Evolutionary conservation across 805 yeast species (phyloP), one percentile per base, ranked within the genome.

Genomic region (Pichia paraexigua): DNA sequence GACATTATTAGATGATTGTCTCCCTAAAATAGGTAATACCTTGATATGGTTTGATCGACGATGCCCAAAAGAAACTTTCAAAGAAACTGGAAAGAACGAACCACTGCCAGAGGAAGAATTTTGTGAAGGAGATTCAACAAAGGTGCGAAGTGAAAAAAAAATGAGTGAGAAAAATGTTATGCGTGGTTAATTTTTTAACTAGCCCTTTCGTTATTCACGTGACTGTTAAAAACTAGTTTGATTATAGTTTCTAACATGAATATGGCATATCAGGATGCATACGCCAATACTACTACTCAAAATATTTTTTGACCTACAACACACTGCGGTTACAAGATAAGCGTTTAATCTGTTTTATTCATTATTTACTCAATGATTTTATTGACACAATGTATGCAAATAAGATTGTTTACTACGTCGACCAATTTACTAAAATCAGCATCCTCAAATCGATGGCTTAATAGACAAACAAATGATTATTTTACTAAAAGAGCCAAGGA

Each of bases 361-460:
- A n/a, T 35, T n/a, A 17, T 5, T 5, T 8, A 35, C 20, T 17
- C 11, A 35, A 35, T 35, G 39, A 11, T 35, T n/a, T n/a, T 8
- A 7, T 3, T 35, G 20, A 35, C 7, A 35, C 39, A 35, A 35
- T 35, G 39, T 20, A 35, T 35, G 3, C 39, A 35, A 35, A 35
- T 32, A n/a, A 41, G 44, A 37, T 37, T 11, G 8, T 49, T 49
- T 25, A 39, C 15, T n/a, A 44, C 45, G 15, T 40, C 54, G 25
- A 4, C 6, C 3, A 18, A 2, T 11, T 12, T 44, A 35, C 28
- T 13, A 9, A 30, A 50, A 48, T 69, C 79, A 1, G 60, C 73
- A 18, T 81, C 90, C 1, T 85, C 90, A 1, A 70, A 70, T 24
- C 69, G 84, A 58, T 92, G 98, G 97, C 66, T 87, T 2, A 71